These are phyloP conservation scores for Dothiorella sarmentorum DNA, from an alignment of 2,329 filamentous ascomycete species.

Conservation along the genomic window DNA sequence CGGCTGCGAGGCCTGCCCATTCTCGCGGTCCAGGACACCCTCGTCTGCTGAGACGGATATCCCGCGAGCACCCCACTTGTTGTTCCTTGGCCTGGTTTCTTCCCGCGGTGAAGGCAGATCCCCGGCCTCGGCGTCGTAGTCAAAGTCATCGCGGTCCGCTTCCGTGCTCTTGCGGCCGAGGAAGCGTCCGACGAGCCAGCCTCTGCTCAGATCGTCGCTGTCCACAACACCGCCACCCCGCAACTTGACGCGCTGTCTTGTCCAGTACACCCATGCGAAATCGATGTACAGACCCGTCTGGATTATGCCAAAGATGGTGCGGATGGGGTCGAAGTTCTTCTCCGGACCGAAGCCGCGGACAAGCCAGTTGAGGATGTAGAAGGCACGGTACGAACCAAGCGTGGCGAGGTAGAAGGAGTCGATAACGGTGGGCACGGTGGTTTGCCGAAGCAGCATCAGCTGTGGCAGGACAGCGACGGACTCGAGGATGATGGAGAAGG, in stretches of 20 bases:
- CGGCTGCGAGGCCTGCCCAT: conserved; percentile 32
- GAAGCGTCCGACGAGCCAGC: conserved; percentile 78
- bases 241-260: conserved; percentile 88
- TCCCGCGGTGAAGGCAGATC: conserved; percentile 29
- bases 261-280: conserved; percentile 97
- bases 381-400: conserved; percentile 79
- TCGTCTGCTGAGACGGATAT: conserved; percentile 61
- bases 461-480: conserved; percentile 88
- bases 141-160: conserved; percentile 49
- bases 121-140: conserved; percentile 61
- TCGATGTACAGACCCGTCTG: conserved; percentile 89
- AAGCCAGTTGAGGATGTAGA: conserved; percentile 94
- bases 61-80: conserved; percentile 56
- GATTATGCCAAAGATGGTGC: conserved; percentile 80
- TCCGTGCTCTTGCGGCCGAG: conserved; percentile 58
- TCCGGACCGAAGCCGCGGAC: conserved; percentile 60
- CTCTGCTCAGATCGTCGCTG: conserved; percentile 78
- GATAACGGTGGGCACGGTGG: conserved; percentile 92
- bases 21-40: conserved; percentile 37
- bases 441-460: conserved; percentile 85
- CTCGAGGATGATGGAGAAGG: conserved; percentile 88
- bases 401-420: conserved; percentile 93
- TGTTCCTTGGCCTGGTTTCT: conserved; percentile 29
- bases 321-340: conserved; percentile 63
- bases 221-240: conserved; percentile 84